Evolutionary conservation across 176 grass and related monocot genomes (phyloP), one percentile per base, ranked within the genome.

Genomic region (Puya raimondii): DNA sequence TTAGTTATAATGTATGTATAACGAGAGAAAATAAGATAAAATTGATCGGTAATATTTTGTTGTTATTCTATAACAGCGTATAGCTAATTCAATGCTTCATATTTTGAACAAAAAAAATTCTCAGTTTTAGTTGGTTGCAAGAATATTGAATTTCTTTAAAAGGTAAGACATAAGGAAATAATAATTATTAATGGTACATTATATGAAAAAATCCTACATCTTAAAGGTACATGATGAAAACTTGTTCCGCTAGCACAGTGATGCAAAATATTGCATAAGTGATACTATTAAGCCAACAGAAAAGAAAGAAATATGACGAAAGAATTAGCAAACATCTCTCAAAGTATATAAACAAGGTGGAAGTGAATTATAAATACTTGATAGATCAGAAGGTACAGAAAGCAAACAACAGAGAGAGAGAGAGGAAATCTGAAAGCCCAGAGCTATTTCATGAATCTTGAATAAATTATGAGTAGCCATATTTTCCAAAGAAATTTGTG

Each of bases 391-490:
- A 11, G 56, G 56, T 18, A 61, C 33, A 21, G 17, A 61, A 61
- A 22, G 5, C 10, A 16, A 17, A 18, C 13, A 61, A 61, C 3
- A 61, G 56, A 18, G 16, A 61, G 56, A 61, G 12, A 68, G 25
- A 70, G 69, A 77, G 64, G 13, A 74, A 74, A 16, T 47, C 59
- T 29, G 11, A 26, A 75, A 75, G 16, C 12, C 21, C 1, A 63
- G 48, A 11, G 66, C n/a, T 14, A 66, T 50, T 61, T 20, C 15
- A 68, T 52, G n/a, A 13, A 33, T 48, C 10, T 27, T 66, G 47
- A 53, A 47, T 74, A 17, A 74, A 61, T 33, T 75, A 25, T 17
- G n/a, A n/a, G n/a, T 29, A 18, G 29, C 50, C 56, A 61, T 61
- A n/a, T 22, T 61, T 9, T 61, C 7, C 7, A 61, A 61, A 20